These are phyloP conservation scores for Dactylellina sp. DNA, from an alignment of 2,329 filamentous ascomycete genomes.

Conservation along the genomic window DNA sequence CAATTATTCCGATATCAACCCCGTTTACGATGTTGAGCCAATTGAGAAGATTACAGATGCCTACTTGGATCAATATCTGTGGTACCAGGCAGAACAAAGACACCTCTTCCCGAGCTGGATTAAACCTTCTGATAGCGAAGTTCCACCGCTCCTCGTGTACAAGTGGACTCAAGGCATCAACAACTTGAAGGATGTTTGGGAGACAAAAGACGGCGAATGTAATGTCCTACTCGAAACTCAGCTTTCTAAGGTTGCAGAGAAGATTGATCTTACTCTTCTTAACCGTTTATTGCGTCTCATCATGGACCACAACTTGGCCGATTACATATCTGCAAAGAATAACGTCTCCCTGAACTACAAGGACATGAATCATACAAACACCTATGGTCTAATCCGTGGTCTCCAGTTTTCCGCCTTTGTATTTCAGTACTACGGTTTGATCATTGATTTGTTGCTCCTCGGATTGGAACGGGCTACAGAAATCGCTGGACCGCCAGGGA, in stretches of 20 bases:
- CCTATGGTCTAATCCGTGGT: constrained; percentile 97
- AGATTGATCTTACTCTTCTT: constrained; percentile 94
- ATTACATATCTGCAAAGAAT: constrained; percentile 99
- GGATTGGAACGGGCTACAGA: constrained; percentile 97
- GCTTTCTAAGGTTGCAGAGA: constrained; percentile 99
- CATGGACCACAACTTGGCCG: constrained; percentile 99
- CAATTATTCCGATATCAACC: constrained; percentile 99
- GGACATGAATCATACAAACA: constrained; percentile 99
- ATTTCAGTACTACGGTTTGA: constrained; percentile 97
- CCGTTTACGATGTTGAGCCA: constrained; percentile 97
- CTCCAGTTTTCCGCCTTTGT: constrained; percentile 98
- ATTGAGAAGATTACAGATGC: constrained; percentile 99
- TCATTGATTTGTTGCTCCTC: constrained; percentile 90
- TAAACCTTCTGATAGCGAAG: constrained; percentile 97
- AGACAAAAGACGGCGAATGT: constrained; percentile 91
- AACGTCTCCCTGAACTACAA: constrained; percentile 99
- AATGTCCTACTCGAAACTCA: constrained; percentile 99
- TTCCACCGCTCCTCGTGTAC: constrained; percentile 92
- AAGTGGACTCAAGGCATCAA: constrained; percentile 99
- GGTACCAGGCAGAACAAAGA: constrained; percentile 98
- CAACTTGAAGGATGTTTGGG: constrained; percentile 95
- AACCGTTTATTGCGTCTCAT: constrained; percentile 93
- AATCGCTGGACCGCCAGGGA: constrained; percentile 92
- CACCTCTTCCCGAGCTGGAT: constrained; percentile 99
- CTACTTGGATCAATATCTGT: constrained; percentile 97